These are phyloP conservation scores for Fusarium bulbicola DNA, from an alignment of 2,329 filamentous ascomycete genomes.

Conservation along the genomic window DNA sequence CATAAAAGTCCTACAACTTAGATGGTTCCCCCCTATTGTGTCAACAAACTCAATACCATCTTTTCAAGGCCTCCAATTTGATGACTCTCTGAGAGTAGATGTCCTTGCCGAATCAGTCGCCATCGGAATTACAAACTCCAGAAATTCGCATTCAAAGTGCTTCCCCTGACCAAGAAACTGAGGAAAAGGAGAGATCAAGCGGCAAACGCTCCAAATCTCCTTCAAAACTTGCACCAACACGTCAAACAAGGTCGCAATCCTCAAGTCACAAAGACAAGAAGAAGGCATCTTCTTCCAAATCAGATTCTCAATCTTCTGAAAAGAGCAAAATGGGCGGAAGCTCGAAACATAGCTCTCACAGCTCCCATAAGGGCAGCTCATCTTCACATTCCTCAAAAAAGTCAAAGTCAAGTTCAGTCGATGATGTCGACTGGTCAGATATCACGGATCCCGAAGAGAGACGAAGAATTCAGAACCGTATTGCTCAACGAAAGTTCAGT, in stretches of 20 bases:
- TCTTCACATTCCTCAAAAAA: conserved; percentile 48
- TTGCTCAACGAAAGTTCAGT: conserved; percentile 82
- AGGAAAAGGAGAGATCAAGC: background rate
- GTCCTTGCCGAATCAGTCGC: conserved; percentile 33
- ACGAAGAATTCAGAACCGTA: conserved; percentile 78
- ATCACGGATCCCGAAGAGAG: conserved; percentile 76
- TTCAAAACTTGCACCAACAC: conserved; percentile 25
- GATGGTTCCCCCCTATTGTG: background rate
- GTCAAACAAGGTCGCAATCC: conserved; percentile 27
- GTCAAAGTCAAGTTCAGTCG: conserved; percentile 54
- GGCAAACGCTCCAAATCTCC: conserved; percentile 1
- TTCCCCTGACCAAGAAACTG: conserved; percentile 32
- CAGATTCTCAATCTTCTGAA: conserved; percentile 6
- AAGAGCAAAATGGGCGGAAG: conserved; percentile 37
- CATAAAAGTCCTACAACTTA: conserved; percentile 4
- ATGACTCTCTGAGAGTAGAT: conserved; percentile 38
- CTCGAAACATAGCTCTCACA: conserved; percentile 34
- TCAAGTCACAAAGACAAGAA: conserved; percentile 23
- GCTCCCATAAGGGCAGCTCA: conserved; percentile 42
- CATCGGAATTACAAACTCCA: conserved; percentile 32
- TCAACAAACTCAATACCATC: background rate
- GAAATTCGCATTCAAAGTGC: conserved; percentile 44
- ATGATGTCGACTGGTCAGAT: conserved; percentile 71
- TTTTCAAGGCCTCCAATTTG: conserved; percentile 8
- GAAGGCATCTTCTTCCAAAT: conserved; percentile 22